Conservation (phyloP, 768 basidiomycete species). For the Leucosporidium yakuticum region DNA sequence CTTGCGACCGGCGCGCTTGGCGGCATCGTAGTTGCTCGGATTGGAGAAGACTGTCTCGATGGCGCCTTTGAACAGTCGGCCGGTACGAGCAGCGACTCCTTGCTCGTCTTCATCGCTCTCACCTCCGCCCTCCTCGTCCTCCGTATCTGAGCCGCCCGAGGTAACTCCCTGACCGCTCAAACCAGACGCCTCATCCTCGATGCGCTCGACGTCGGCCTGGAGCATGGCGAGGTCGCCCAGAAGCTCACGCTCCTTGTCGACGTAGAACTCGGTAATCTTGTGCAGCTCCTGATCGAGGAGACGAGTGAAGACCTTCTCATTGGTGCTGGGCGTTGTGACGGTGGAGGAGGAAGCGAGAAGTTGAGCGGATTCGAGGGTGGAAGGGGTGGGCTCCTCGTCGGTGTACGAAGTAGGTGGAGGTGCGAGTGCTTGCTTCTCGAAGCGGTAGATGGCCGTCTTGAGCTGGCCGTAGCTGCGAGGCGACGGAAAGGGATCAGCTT, state of each 20-base stretch:
- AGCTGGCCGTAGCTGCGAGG: constrained; percentile 56
- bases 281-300: constrained; percentile 73
- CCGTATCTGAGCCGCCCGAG: constrained; percentile 16
- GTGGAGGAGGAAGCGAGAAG: constrained; percentile 31
- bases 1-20: constrained; percentile 6
- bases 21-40: constrained; percentile 28
- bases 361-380: constrained; percentile 57
- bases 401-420: constrained; percentile 37
- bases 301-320: constrained; percentile 55
- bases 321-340: constrained; percentile 44
- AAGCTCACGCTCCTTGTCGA: constrained; percentile 66
- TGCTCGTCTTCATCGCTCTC: constrained; percentile 10
- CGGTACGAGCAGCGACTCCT: background rate
- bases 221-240: constrained; percentile 39
- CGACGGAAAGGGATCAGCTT: background rate
- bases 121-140: constrained; percentile 20
- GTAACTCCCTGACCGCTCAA: background rate
- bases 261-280: constrained; percentile 77
- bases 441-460: constrained; percentile 70
- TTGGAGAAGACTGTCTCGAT: constrained; percentile 21
- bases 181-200: constrained; percentile 42
- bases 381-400: constrained; percentile 58
- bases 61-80: constrained; percentile 14
- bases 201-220: constrained; percentile 42
- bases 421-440: constrained; percentile 63